These are phyloP conservation scores for Trichoderma guizhouense DNA, from an alignment of 2,329 filamentous ascomycete species.

Conservation along the genomic window DNA sequence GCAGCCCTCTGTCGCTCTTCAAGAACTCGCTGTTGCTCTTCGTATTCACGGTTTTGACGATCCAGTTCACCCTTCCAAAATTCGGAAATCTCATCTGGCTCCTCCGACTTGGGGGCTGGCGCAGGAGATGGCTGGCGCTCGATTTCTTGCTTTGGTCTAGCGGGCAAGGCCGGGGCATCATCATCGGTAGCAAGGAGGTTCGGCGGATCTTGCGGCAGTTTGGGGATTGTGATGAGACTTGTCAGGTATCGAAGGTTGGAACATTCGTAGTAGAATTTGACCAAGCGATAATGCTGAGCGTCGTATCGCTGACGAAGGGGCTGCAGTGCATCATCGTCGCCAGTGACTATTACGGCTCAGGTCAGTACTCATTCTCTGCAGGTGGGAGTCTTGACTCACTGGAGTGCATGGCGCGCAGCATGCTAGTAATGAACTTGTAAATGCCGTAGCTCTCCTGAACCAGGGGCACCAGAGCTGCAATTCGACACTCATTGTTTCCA, in stretches of 20 bases:
- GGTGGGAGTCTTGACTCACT: constrained; percentile 51
- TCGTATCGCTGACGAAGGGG: constrained; percentile 87
- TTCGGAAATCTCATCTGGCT: constrained; percentile 92
- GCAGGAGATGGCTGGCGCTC: constrained; percentile 67
- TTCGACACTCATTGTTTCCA: constrained; percentile 93
- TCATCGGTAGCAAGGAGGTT: constrained; percentile 85
- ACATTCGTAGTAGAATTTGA: constrained; percentile 99
- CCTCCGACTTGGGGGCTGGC: constrained; percentile 61
- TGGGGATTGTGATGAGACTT: constrained; percentile 92
- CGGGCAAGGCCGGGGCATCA: constrained; percentile 75
- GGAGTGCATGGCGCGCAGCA: constrained; percentile 96
- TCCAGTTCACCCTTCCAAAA: constrained; percentile 96
- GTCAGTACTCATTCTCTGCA: constrained; percentile 21
- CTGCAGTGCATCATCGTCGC: constrained; percentile 87
- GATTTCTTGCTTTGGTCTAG: constrained; percentile 72
- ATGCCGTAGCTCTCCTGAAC: constrained; percentile 99
- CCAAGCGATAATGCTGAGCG: constrained; percentile 91
- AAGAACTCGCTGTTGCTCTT: constrained; percentile 85
- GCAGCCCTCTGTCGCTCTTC: constrained; percentile 84
- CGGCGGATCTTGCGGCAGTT: constrained; percentile 89
- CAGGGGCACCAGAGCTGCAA: constrained; percentile 86
- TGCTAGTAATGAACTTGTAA: constrained; percentile 99
- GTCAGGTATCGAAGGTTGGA: constrained; percentile 96
- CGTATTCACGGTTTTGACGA: constrained; percentile 89
- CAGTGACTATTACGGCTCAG: constrained; percentile 60